A percentile compares a stretch with the other conserved stretches of the same genome.
Conservation (phyloP, 495 filamentous ascomycete species). For the Aspergillus ostianus region DNA sequence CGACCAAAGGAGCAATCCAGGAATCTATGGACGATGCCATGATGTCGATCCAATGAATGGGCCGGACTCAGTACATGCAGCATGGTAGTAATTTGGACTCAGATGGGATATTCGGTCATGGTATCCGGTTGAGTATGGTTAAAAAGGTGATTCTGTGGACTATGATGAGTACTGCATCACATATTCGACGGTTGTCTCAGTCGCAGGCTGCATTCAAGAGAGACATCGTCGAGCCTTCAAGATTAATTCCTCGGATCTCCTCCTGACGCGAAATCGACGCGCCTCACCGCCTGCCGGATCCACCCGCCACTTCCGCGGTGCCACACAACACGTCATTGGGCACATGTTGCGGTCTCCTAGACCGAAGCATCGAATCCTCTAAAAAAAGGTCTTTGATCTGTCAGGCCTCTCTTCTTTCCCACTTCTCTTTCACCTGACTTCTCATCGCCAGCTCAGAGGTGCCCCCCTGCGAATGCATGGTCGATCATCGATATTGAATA, state of each 20-base stretch:
- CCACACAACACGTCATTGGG: slow-evolving; percentile 39
- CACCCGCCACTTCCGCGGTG: slow-evolving; percentile 3
- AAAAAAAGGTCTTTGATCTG: neutral
- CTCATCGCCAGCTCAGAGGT: neutral
- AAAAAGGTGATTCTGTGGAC: no score
- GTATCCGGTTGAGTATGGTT: no score
- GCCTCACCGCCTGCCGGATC: slow-evolving; percentile 10
- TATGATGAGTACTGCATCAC: neutral
- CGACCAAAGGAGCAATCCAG: slow-evolving; percentile 36
- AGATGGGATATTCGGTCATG: neutral
- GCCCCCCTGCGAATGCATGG: neutral
- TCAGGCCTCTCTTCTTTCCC: neutral
- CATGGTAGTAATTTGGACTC: neutral
- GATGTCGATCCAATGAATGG: slow-evolving; percentile 14
- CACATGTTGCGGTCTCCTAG: neutral
- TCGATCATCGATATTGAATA: neutral
- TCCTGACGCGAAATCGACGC: slow-evolving; percentile 3
- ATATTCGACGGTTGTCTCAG: neutral
- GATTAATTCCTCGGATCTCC: neutral
- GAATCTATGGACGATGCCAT: slow-evolving; percentile 27
- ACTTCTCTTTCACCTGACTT: neutral
- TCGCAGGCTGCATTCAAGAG: neutral
- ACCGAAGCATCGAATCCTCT: neutral
- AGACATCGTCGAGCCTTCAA: neutral
- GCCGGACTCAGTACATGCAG: slow-evolving; percentile 1